A percentile compares a stretch with the other conserved stretches of the same genome.
phyloP scores from a whole-genome alignment of 192 early-diverging fungal species.

The Backusella sp. region DNA sequence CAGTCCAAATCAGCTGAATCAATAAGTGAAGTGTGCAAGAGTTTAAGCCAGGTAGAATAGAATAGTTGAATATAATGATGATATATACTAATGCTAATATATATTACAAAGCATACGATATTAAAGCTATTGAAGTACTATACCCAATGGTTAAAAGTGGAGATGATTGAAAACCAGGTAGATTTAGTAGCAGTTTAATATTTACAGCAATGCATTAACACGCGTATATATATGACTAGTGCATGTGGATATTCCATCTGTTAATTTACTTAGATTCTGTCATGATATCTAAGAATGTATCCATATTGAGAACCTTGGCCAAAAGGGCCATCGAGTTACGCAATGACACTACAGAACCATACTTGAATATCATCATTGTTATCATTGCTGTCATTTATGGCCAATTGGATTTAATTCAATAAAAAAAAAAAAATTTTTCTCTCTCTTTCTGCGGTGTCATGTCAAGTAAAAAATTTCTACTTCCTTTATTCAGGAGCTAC shows the following conservation, averaged over 20 bases:
- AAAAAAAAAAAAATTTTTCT: not conserved
- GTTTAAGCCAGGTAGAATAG: conserved; percentile 8
- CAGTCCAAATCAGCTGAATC: conserved; percentile 2
- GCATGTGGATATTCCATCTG: conserved; percentile 40
- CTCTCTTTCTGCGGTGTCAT: not conserved
- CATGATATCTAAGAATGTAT: conserved; percentile 39
- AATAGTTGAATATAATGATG: not conserved
- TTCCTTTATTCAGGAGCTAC: not conserved
- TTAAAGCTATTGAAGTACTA: not conserved
- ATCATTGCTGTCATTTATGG: conserved; percentile 42
- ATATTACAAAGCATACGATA: conserved; percentile 6
- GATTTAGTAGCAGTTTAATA: not conserved
- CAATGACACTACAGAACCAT: conserved; percentile 26
- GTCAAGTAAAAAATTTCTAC: not conserved
- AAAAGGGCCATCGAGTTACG: conserved; percentile 41
- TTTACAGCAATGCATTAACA: not conserved
- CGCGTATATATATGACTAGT: conserved; percentile 16
- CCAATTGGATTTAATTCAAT: conserved; percentile 31
- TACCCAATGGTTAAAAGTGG: conserved; percentile 13
- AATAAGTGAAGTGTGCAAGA: not conserved
- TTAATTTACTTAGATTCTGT: conserved; percentile 44
- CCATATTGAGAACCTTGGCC: conserved; percentile 39
- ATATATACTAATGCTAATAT: not conserved
- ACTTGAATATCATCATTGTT: conserved; percentile 46
- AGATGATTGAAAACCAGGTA: conserved; percentile 2